Conservation (phyloP, 495 filamentous ascomycete genomes). For the Trichoderma virens region DNA sequence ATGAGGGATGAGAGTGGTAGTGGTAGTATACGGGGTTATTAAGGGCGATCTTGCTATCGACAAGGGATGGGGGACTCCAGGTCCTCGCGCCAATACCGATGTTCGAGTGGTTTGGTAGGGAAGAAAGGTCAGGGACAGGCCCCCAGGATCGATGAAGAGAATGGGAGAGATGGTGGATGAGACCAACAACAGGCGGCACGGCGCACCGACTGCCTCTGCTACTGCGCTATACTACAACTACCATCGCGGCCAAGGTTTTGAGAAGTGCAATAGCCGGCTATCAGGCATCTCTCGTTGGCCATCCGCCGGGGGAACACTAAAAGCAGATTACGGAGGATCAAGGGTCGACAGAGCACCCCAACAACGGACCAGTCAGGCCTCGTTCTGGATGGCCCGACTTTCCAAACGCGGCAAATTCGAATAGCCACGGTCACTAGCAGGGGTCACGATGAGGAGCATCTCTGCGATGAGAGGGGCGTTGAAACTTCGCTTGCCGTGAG, state of each 20-base stretch:
- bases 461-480: not conserved
- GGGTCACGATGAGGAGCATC: not conserved
- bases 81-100: not conserved
- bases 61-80: slow-evolving; percentile 6
- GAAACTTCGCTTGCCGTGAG: slow-evolving; percentile 6
- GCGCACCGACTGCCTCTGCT: not conserved
- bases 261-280: not conserved
- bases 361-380: not conserved
- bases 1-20: not conserved
- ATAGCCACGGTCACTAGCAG: not conserved
- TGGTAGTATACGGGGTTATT: not conserved
- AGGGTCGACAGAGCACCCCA: not conserved
- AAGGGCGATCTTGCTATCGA: not conserved
- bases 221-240: not conserved
- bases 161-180: not conserved
- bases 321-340: slow-evolving; percentile 8
- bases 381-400: not conserved
- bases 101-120: not conserved
- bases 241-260: not conserved
- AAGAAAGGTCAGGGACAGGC: not conserved
- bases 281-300: not conserved
- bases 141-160: not conserved
- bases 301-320: not conserved
- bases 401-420: slow-evolving; percentile 4
- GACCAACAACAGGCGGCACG: not conserved